Conservation (phyloP, 2,329 filamentous ascomycete genomes). For the Escovopsis sp. region DNA sequence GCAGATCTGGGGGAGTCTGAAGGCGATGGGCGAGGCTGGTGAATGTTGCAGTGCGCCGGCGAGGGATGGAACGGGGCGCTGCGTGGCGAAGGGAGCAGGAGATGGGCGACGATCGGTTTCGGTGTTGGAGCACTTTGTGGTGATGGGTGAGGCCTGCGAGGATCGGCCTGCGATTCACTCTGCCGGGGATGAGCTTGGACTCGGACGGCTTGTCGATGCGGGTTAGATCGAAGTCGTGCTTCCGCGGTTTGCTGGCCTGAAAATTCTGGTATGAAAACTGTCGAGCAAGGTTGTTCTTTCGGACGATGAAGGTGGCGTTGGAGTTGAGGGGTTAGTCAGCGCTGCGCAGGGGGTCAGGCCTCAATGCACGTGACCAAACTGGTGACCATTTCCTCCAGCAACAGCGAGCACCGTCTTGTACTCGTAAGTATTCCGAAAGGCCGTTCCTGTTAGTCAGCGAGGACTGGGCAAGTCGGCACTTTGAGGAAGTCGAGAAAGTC, state of each 20-base stretch:
- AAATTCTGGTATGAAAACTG: conserved; percentile 14
- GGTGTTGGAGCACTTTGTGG: not conserved
- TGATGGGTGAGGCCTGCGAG: not conserved
- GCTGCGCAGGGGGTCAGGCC: too few relatives aligned
- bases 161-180: conserved; percentile 4
- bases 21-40: conserved; percentile 4
- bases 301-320: not conserved
- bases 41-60: conserved; percentile 3
- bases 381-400: too few relatives aligned
- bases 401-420: too few relatives aligned
- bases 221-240: conserved; percentile 6
- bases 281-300: conserved; percentile 2
- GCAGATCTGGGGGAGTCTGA: not conserved
- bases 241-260: conserved; percentile 11
- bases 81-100: not conserved
- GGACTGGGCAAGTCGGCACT: too few relatives aligned
- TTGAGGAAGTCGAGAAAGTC: too few relatives aligned
- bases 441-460: too few relatives aligned
- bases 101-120: too few relatives aligned
- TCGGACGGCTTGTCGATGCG: conserved; percentile 8
- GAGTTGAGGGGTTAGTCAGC: too few relatives aligned
- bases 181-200: conserved; percentile 4
- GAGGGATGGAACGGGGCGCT: conserved; percentile 1
- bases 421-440: too few relatives aligned
- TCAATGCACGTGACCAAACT: too few relatives aligned